Conservation (phyloP, 306 rosid genomes). For the Medicago lupulina region DNA sequence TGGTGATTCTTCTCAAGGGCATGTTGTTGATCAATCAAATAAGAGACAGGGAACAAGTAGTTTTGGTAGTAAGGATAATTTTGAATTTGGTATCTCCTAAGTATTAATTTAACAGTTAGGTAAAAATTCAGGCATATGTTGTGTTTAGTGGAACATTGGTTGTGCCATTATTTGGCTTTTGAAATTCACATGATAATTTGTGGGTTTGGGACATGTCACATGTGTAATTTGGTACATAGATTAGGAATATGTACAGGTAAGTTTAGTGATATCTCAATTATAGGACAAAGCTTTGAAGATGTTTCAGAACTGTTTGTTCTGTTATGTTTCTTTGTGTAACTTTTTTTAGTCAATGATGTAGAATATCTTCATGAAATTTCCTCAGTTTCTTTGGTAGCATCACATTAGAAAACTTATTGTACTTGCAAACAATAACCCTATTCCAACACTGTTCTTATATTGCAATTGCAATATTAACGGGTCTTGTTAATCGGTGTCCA, state of each 20-base stretch:
- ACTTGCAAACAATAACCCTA: too few species aligned
- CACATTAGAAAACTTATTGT: too few species aligned
- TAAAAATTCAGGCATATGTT: neutral
- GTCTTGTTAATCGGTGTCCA: too few species aligned
- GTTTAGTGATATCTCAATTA: constrained; percentile 22
- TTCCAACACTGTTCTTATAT: too few species aligned
- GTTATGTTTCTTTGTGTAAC: neutral
- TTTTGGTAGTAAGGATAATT: constrained; percentile 34
- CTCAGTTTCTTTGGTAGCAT: neutral
- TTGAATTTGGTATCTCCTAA: constrained; percentile 43
- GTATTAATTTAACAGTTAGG: constrained; percentile 8
- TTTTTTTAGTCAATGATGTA: neutral
- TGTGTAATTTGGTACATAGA: constrained; percentile 35
- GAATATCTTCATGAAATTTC: neutral
- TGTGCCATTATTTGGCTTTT: constrained; percentile 5
- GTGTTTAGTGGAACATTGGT: constrained; percentile 17
- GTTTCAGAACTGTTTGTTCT: constrained; percentile 15
- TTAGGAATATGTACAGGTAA: constrained; percentile 28
- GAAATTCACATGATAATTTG: too few species aligned
- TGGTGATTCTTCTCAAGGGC: constrained; percentile 42
- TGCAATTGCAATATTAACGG: too few species aligned
- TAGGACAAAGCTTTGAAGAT: constrained; percentile 28
- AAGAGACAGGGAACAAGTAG: constrained; percentile 41
- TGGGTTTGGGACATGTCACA: too few species aligned
- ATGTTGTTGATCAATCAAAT: constrained; percentile 5